These are phyloP conservation scores for Nemophila menziesii DNA, from an alignment of 257 asterid genomes.

Conservation along the genomic window DNA sequence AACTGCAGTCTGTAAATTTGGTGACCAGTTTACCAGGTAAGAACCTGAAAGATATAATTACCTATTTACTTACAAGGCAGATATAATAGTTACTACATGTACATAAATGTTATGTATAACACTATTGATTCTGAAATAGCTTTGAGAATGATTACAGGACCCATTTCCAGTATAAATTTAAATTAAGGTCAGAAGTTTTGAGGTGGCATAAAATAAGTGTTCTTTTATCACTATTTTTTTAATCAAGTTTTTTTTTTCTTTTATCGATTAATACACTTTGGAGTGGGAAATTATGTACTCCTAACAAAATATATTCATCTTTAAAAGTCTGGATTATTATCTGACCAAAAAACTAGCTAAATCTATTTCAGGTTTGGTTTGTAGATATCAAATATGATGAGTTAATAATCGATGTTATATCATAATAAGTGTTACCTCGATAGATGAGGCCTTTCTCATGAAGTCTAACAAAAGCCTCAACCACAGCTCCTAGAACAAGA, in stretches of 20 bases:
- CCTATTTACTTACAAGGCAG: constrained; percentile 21
- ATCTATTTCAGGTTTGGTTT: neutral
- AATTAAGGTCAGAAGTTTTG: too few species aligned
- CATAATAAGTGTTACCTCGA: constrained; percentile 46
- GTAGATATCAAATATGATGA: neutral
- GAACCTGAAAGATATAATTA: constrained; percentile 55
- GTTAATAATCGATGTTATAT: neutral
- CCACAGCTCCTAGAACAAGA: constrained; percentile 70
- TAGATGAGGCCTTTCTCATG: constrained; percentile 92
- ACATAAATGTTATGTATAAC: neutral
- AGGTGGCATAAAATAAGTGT: too few species aligned
- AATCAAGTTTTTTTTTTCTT: too few species aligned
- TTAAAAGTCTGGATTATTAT: neutral
- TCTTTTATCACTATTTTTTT: too few species aligned
- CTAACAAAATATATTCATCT: neutral
- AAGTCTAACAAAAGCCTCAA: constrained; percentile 90
- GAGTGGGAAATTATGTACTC: neutral
- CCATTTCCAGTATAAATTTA: neutral
- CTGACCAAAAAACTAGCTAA: neutral
- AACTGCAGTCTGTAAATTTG: constrained; percentile 97
- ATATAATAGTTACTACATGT: neutral
- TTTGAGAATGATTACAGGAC: neutral
- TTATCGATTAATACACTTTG: neutral
- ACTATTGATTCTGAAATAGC: neutral
- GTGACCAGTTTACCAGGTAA: constrained; percentile 99